phyloP scores from a whole-genome alignment of 441 rosid species.

The Gossypium davidsonii region DNA sequence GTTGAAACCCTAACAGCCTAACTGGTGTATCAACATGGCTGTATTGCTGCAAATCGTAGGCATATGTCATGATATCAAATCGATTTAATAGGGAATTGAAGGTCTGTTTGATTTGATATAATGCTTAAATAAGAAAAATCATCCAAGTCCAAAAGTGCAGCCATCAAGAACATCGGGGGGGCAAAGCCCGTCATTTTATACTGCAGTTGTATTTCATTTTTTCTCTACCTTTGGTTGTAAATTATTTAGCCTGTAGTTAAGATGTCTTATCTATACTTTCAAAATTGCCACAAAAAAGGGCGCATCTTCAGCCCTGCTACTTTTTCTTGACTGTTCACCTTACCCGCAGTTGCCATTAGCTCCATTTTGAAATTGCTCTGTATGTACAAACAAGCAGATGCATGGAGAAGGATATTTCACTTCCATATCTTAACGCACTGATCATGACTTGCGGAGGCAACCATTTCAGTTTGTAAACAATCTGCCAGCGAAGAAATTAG shows the following conservation, averaged over 20 bases:
- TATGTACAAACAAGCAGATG: background rate
- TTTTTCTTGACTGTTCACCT: slow-evolving; percentile 1
- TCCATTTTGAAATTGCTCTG: background rate
- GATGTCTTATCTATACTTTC: background rate
- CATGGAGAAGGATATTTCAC: slow-evolving; percentile 11
- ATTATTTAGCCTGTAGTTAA: background rate
- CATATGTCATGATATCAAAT: too few species aligned
- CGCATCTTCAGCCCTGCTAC: background rate
- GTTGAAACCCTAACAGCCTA: too few species aligned
- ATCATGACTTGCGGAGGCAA: slow-evolving; percentile 43
- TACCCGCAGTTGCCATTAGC: background rate
- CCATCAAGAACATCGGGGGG: background rate
- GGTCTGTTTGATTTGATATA: too few species aligned
- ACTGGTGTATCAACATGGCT: too few species aligned
- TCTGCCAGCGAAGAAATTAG: slow-evolving; percentile 30
- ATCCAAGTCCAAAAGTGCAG: background rate
- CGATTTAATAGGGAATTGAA: too few species aligned
- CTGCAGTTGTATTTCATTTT: background rate
- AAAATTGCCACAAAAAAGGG: background rate
- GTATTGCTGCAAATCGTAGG: too few species aligned
- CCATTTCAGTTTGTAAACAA: slow-evolving; percentile 23
- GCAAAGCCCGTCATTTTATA: background rate
- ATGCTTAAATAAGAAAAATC: background rate
- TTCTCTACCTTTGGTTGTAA: background rate
- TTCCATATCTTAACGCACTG: slow-evolving; percentile 38